Conservation (phyloP, 176 grass and related monocot species). For the barley (Hordeum vulgare) region DNA sequence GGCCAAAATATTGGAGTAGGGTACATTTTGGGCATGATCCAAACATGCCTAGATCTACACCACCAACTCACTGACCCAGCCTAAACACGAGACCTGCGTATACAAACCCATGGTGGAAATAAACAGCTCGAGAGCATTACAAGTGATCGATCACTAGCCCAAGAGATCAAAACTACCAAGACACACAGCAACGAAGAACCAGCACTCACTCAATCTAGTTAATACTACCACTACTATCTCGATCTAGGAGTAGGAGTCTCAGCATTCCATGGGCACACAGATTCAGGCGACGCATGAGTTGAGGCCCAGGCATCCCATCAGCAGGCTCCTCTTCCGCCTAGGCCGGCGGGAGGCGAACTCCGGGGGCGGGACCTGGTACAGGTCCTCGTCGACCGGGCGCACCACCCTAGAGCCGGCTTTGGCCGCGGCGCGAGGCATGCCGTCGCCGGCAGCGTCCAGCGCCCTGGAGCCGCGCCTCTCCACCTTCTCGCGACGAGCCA, state of each 20-base stretch:
- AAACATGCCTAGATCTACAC: background rate
- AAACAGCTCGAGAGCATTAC: background rate
- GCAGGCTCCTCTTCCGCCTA: background rate
- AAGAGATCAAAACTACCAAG: background rate
- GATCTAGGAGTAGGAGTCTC: background rate
- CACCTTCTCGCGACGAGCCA: background rate
- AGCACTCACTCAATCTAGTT: background rate
- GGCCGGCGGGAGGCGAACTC: background rate
- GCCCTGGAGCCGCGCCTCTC: background rate
- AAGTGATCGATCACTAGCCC: background rate
- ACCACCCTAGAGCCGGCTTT: background rate
- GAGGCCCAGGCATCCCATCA: slow-evolving; percentile 29
- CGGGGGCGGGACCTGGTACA: slow-evolving; percentile 26
- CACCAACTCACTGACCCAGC: background rate
- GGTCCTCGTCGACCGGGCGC: slow-evolving; percentile 11
- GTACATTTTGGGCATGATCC: background rate
- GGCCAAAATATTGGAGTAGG: background rate
- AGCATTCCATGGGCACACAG: background rate
- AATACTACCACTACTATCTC: background rate
- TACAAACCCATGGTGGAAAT: background rate
- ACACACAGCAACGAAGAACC: background rate
- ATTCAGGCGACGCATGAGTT: slow-evolving; percentile 1
- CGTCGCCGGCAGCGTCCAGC: background rate
- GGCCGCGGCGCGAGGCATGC: background rate
- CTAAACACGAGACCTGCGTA: background rate